Conservation (phyloP, 2,329 filamentous ascomycete species). For the Myriosclerotinia scirpicola region DNA sequence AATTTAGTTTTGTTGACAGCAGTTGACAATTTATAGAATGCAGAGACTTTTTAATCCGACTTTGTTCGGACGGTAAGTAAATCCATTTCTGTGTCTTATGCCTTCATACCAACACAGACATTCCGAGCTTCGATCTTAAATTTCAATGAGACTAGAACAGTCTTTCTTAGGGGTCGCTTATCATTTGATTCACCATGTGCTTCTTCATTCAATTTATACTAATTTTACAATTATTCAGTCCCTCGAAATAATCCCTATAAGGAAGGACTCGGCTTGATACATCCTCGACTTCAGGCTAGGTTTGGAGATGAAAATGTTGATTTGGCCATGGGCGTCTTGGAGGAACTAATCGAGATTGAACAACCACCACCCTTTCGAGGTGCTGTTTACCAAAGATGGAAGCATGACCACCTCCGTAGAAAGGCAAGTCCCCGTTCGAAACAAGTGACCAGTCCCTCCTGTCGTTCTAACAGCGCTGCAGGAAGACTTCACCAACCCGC, state of each 20-base stretch:
- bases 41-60: constrained; percentile 48
- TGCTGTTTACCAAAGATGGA: constrained; percentile 50
- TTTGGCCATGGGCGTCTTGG: constrained; percentile 47
- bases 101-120: too few species aligned
- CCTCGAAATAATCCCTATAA: constrained; percentile 50
- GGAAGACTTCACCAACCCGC: constrained; percentile 47
- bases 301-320: constrained; percentile 49
- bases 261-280: constrained; percentile 48
- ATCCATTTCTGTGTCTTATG: neutral
- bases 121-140: neutral
- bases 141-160: neutral
- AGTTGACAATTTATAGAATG: constrained; percentile 43
- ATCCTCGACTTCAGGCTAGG: constrained; percentile 47
- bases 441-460: neutral
- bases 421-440: constrained; percentile 41
- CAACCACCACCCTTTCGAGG: constrained; percentile 48
- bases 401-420: constrained; percentile 47
- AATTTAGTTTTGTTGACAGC: neutral
- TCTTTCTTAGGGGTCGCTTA: neutral
- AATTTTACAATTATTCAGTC: constrained; percentile 40
- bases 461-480: constrained; percentile 16
- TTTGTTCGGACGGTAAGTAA: constrained; percentile 38
- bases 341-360: constrained; percentile 50
- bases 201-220: neutral
- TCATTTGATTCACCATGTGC: too few species aligned